These are phyloP conservation scores for Irpex sp. DNA, from an alignment of 1,284 basidiomycete species.

Conservation along the genomic window DNA sequence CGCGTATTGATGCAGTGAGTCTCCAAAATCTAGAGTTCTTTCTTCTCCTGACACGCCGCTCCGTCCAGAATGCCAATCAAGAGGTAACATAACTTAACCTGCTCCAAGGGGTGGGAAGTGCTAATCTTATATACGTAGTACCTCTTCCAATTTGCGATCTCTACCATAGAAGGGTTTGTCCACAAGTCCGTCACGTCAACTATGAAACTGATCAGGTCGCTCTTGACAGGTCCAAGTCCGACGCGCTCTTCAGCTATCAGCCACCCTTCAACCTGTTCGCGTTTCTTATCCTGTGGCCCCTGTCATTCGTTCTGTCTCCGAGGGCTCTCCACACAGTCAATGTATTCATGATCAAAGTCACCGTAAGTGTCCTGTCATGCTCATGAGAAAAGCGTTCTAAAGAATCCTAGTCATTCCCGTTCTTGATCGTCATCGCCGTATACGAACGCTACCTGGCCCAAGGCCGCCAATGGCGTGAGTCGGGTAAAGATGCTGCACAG, in stretches of 20 bases:
- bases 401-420: slow-evolving; percentile 61
- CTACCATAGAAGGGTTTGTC: slow-evolving; percentile 81
- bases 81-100: slow-evolving; percentile 45
- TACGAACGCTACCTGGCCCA: slow-evolving; percentile 74
- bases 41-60: neutral
- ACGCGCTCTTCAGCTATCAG: slow-evolving; percentile 88
- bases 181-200: slow-evolving; percentile 2
- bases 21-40: neutral
- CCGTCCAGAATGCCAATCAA: slow-evolving; percentile 71
- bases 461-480: slow-evolving; percentile 45
- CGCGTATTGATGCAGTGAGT: slow-evolving; percentile 72
- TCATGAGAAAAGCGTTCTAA: slow-evolving; percentile 6
- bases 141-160: slow-evolving; percentile 84
- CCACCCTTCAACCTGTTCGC: slow-evolving; percentile 84
- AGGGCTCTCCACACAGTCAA: slow-evolving; percentile 75
- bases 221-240: slow-evolving; percentile 68
- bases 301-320: slow-evolving; percentile 69
- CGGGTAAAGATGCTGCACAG: slow-evolving; percentile 48
- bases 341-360: slow-evolving; percentile 79
- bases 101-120: neutral
- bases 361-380: slow-evolving; percentile 34
- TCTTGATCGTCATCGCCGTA: slow-evolving; percentile 71
- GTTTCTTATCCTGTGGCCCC: slow-evolving; percentile 72
- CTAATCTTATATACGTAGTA: slow-evolving; percentile 43
- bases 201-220: neutral